A percentile compares a stretch with the other conserved stretches of the same genome.
Evolutionary conservation across 129 eudicot genomes (phyloP).

Genomic region (Escallonia rubra): DNA sequence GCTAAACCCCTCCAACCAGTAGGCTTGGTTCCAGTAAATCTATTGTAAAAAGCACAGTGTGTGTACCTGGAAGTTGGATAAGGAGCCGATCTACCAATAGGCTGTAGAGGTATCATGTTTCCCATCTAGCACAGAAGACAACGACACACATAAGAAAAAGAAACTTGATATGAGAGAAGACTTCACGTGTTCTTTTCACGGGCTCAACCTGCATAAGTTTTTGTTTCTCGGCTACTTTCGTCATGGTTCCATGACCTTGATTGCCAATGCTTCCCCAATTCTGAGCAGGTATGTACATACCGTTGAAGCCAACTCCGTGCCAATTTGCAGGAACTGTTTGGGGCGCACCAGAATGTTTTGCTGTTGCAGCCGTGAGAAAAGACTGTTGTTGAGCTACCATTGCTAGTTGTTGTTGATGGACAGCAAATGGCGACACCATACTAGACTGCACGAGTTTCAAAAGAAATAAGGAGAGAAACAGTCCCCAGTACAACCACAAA

Average conservation of each 20-base stretch:
- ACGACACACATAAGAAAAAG: not conserved
- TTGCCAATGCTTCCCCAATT: constrained; percentile 18
- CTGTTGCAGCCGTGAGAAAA: constrained; percentile 4
- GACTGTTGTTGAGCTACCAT: constrained; percentile 27
- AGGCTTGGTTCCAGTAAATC: not conserved
- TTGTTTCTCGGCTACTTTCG: constrained; percentile 3
- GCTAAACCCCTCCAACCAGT: no score
- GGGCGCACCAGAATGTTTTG: constrained; percentile 5
- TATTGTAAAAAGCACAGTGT: not conserved
- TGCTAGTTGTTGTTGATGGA: constrained; percentile 23
- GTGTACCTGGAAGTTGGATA: constrained; percentile 37
- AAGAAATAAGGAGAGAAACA: constrained; percentile 1
- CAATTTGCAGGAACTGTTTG: constrained; percentile 7
- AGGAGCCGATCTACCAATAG: constrained; percentile 28
- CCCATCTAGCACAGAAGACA: constrained; percentile 25
- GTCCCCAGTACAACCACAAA: no score
- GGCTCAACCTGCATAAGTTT: constrained; percentile 19
- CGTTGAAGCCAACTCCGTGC: constrained; percentile 25
- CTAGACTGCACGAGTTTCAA: constrained; percentile 28
- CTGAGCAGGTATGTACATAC: constrained; percentile 19
- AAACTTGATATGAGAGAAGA: not conserved
- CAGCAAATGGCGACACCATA: constrained; percentile 19
- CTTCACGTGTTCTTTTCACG: not conserved
- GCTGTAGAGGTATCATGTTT: constrained; percentile 16
- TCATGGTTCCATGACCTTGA: constrained; percentile 6